phyloP scores from a whole-genome alignment of 2,329 filamentous ascomycete genomes.

The Verticillium nubilum region DNA sequence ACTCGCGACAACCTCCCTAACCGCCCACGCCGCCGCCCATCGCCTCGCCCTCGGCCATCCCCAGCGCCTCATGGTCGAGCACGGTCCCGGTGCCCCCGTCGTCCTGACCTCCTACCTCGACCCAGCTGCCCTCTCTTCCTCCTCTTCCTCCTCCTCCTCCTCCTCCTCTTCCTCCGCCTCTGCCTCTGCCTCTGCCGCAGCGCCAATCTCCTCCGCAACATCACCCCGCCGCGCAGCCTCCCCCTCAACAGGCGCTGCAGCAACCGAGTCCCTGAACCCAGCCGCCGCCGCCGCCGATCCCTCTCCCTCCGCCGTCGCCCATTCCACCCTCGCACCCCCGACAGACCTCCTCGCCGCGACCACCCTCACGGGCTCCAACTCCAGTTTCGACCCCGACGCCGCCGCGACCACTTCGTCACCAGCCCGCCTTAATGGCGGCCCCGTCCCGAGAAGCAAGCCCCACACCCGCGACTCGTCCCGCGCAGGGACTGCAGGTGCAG shows the following conservation, averaged over 20 bases:
- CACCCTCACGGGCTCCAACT: background rate
- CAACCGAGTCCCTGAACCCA: background rate
- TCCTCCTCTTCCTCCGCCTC: slow-evolving; percentile 1
- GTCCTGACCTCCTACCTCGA: slow-evolving; percentile 42
- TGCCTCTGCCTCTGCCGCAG: background rate
- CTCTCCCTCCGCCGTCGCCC: slow-evolving; percentile 2
- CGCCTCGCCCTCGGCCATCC: slow-evolving; percentile 49
- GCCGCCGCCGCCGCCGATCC: background rate
- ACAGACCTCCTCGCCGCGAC: background rate
- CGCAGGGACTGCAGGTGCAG: slow-evolving; percentile 9
- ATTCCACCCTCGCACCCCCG: slow-evolving; percentile 1
- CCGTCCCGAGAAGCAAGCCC: background rate
- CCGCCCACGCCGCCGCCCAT: slow-evolving; percentile 44
- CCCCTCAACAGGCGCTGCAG: slow-evolving; percentile 1
- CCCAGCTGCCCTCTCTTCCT: slow-evolving; percentile 16
- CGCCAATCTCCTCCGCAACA: background rate
- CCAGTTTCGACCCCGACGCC: background rate
- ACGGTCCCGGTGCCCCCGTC: slow-evolving; percentile 35
- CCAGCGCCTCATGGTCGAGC: slow-evolving; percentile 55
- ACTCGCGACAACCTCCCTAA: slow-evolving; percentile 47
- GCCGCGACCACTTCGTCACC: background rate
- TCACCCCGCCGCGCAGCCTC: background rate
- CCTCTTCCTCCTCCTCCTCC: background rate
- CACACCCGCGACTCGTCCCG: background rate
- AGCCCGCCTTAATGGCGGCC: background rate